phyloP scores from a whole-genome alignment of 2,329 filamentous ascomycete species.

The Graphilbum ipis-grandicollis region DNA sequence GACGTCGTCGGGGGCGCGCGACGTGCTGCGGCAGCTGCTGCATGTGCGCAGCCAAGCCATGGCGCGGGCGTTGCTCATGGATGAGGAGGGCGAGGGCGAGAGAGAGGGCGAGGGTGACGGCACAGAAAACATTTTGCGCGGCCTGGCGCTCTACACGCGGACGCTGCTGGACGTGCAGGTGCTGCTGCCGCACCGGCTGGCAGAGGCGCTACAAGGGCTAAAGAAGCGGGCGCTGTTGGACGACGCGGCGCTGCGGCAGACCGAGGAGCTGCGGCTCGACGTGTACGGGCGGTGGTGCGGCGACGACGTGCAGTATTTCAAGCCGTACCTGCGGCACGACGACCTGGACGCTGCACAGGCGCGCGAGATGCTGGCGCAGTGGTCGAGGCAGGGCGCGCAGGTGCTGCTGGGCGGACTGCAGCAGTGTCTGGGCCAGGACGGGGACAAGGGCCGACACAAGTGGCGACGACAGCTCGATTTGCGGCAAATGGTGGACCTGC shows the following conservation, averaged over 20 bases:
- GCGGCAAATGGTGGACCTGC: conserved; percentile 40
- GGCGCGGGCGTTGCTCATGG: conserved; percentile 36
- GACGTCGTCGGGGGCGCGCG: conserved; percentile 61
- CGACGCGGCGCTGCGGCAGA: conserved; percentile 45
- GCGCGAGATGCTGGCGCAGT: conserved; percentile 40
- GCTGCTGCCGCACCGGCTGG: conserved; percentile 54
- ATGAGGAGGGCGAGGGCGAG: conserved; percentile 22
- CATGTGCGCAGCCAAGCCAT: conserved; percentile 55
- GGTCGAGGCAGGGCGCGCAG: conserved; percentile 44
- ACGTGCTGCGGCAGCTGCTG: conserved; percentile 66
- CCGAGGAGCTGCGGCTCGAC: conserved; percentile 62
- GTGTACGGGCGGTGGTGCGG: conserved; percentile 65
- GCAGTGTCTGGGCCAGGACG: conserved; percentile 31
- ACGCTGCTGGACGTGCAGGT: conserved; percentile 54
- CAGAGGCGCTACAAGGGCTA: conserved; percentile 48
- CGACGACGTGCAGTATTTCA: conserved; percentile 70
- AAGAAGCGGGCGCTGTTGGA: conserved; percentile 55
- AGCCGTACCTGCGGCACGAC: conserved; percentile 71
- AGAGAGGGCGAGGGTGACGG: conserved; percentile 5
- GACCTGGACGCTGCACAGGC: conserved; percentile 47
- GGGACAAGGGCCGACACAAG: not conserved
- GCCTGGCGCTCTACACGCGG: conserved; percentile 55
- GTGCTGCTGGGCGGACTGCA: conserved; percentile 44
- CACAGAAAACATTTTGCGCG: conserved; percentile 30
- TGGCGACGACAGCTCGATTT: too few species aligned